Evolutionary conservation across 352 stramenopile genomes (phyloP).

Genomic region (Pythium sp.): DNA sequence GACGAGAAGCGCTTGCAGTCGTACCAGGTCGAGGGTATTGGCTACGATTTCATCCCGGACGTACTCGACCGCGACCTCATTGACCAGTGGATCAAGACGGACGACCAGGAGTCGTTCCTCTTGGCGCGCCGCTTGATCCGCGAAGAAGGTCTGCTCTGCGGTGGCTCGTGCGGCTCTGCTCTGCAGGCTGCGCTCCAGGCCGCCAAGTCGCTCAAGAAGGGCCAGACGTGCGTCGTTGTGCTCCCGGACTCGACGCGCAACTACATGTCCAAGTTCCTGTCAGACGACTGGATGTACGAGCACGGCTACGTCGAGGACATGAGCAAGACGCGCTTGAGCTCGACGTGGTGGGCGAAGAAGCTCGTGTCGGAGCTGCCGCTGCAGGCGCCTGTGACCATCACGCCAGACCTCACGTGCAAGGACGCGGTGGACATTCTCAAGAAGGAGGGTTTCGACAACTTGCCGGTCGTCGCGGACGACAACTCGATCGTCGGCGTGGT

Average conservation of each 20-base stretch:
- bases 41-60: conserved; percentile 96
- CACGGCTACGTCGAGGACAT: conserved; percentile 71
- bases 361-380: conserved; percentile 74
- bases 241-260: conserved; percentile 95
- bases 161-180: conserved; percentile 90
- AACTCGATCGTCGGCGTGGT: conserved; percentile 90
- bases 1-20: conserved; percentile 84
- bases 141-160: conserved; percentile 93
- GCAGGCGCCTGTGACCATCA: conserved; percentile 85
- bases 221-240: conserved; percentile 93
- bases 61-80: conserved; percentile 92
- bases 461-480: conserved; percentile 69
- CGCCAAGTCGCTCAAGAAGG: conserved; percentile 70
- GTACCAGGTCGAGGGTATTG: conserved; percentile 95
- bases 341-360: conserved; percentile 93
- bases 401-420: conserved; percentile 79
- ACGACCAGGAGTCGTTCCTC: conserved; percentile 93
- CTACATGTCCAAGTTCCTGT: conserved; percentile 98
- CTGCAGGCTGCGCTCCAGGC: conserved; percentile 82
- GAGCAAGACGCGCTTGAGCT: conserved; percentile 70
- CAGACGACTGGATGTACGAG: conserved; percentile 92
- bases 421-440: conserved; percentile 93
- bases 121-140: conserved; percentile 93
- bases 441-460: conserved; percentile 84
- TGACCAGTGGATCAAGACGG: conserved; percentile 94